Percentiles rank a stretch among this genome's conserved stretches.
Evolutionary conservation across 345 rosid genomes (phyloP).

Genomic region (Sapria himalayana): DNA sequence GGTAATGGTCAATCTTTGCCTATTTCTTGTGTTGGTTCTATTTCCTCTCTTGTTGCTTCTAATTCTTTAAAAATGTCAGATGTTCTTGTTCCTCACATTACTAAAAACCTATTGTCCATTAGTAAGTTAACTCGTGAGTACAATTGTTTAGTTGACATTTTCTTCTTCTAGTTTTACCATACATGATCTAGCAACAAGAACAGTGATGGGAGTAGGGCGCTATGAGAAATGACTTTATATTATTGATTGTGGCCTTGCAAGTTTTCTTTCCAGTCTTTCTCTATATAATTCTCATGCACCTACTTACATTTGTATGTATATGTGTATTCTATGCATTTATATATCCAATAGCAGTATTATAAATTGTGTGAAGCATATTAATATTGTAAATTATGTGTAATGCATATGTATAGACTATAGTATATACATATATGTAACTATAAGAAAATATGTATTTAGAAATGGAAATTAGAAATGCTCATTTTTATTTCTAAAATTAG

Average conservation of each 20-base stretch:
- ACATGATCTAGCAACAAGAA: not conserved
- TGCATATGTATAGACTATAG: too few relatives aligned
- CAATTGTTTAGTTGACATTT: not conserved
- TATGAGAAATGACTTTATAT: not conserved
- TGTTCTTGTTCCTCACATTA: not conserved
- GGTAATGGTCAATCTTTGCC: not conserved
- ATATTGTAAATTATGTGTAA: too few relatives aligned
- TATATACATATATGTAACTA: too few relatives aligned
- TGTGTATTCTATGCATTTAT: too few relatives aligned
- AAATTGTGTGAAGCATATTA: too few relatives aligned
- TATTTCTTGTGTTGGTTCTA: conserved; percentile 1
- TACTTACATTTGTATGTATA: not conserved
- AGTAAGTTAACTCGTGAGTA: too few relatives aligned
- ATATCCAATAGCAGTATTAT: too few relatives aligned
- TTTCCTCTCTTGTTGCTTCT: not conserved
- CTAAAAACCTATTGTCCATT: too few relatives aligned
- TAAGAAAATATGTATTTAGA: too few relatives aligned
- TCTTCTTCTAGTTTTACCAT: too few relatives aligned
- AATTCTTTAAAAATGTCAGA: not conserved
- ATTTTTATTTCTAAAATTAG: too few relatives aligned
- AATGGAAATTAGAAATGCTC: too few relatives aligned
- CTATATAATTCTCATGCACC: not conserved
- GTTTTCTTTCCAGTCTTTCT: not conserved
- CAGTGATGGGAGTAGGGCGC: not conserved
- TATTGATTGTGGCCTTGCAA: not conserved